Evolutionary conservation across 495 filamentous ascomycete genomes (phyloP).

Genomic region (Baudoinia panamericana): DNA sequence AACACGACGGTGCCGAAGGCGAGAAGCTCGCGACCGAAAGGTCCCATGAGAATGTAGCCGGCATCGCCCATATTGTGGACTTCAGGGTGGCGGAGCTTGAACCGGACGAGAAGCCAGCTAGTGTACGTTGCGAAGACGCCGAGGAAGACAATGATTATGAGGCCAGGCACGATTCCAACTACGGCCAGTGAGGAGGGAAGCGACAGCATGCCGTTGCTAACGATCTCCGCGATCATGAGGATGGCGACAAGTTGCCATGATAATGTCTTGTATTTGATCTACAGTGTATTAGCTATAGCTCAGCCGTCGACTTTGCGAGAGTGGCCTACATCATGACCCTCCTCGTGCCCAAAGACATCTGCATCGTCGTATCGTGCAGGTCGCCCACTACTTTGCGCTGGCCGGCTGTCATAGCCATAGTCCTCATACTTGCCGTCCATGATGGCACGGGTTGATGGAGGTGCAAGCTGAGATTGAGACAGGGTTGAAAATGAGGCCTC

Average conservation of each 20-base stretch:
- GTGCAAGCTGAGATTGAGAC: too few species aligned
- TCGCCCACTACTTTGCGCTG: constrained; percentile 1
- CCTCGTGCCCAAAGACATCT: constrained; percentile 28
- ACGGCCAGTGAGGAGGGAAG: constrained; percentile 42
- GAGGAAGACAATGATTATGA: constrained; percentile 30
- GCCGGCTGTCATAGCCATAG: constrained; percentile 6
- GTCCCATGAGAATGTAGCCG: constrained; percentile 26
- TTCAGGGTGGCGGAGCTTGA: constrained; percentile 32
- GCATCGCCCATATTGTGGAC: constrained; percentile 31
- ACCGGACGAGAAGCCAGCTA: constrained; percentile 30
- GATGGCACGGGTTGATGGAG: too few species aligned
- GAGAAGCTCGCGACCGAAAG: constrained; percentile 25
- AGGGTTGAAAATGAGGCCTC: too few species aligned
- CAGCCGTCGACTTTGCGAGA: neutral
- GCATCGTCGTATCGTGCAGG: constrained; percentile 13
- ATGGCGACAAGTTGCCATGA: constrained; percentile 42
- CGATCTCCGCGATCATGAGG: constrained; percentile 51
- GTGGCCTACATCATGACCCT: constrained; percentile 23
- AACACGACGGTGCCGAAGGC: constrained; percentile 27
- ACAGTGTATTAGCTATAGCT: neutral
- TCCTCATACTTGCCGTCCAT: constrained; percentile 8
- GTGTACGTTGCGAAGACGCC: constrained; percentile 32
- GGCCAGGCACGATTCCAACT: constrained; percentile 44
- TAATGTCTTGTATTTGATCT: constrained; percentile 47
- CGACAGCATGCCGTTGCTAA: constrained; percentile 48